Percentiles rank a stretch among this genome's conserved stretches.
These are phyloP conservation scores for Globisporangium splendens DNA, from an alignment of 352 stramenopile species.

Conservation along the genomic window DNA sequence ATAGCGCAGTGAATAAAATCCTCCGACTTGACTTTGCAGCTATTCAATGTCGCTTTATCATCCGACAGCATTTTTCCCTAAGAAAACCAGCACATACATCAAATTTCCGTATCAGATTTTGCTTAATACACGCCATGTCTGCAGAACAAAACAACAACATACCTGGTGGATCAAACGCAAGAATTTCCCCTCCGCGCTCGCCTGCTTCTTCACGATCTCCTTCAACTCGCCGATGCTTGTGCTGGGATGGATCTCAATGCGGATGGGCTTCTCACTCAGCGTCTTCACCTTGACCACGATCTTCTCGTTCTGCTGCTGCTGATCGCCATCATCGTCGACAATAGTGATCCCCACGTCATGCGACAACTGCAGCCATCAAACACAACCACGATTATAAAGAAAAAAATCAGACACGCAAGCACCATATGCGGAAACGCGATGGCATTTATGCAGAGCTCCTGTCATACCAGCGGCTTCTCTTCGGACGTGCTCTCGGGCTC, in stretches of 20 bases:
- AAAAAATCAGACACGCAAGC: no score
- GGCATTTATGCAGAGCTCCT: neutral
- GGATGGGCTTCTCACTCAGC: constrained; percentile 80
- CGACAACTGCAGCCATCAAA: constrained; percentile 24
- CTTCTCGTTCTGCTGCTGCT: constrained; percentile 24
- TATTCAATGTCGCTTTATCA: constrained; percentile 67
- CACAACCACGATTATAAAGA: neutral
- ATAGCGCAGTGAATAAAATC: constrained; percentile 88
- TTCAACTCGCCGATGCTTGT: constrained; percentile 70
- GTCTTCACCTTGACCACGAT: constrained; percentile 84
- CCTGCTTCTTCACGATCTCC: constrained; percentile 71
- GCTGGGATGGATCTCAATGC: constrained; percentile 62
- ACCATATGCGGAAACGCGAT: no score
- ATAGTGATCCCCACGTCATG: constrained; percentile 59
- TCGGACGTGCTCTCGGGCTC: constrained; percentile 58
- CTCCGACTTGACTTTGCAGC: constrained; percentile 73
- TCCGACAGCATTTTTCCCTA: constrained; percentile 85
- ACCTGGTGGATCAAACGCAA: constrained; percentile 82
- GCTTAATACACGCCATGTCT: neutral
- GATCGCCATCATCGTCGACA: constrained; percentile 6
- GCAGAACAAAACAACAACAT: neutral
- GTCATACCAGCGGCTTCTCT: constrained; percentile 56
- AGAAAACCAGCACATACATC: neutral
- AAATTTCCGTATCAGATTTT: neutral
- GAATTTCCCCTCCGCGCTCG: constrained; percentile 78